Evolutionary conservation across 2,329 filamentous ascomycete species (phyloP), one percentile per base, ranked within the genome.

Genomic region (Alternaria hordeiaustralica): DNA sequence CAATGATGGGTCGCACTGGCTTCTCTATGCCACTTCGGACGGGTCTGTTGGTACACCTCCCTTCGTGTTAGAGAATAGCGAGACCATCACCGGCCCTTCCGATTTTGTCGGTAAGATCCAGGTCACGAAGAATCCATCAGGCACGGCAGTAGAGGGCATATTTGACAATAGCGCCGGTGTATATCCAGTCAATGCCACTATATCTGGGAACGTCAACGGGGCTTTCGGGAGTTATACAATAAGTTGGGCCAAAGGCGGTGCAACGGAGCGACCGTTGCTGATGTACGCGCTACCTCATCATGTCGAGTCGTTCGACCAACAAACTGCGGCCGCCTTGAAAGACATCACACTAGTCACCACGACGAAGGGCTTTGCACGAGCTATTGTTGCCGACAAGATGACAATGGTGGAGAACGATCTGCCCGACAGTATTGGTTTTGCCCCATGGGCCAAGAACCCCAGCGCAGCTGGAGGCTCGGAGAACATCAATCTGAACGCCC

Each of bases 231-330:
- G 85, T 11, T 99, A 98, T 78, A 89, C 83, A 0, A 87, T 98
- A 55, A 80, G 82, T 0, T 98, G 92, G 84, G 80, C 82, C 20
- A 96, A 93, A 74, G 86, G 82, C 1, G 96, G 95, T 6, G 83
- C 90, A 28, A 46, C 62, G 13, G 63, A 53, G 33, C 66, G 87
- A 36, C 86, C 84, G 3, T 83, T 97, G 47, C 84, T 96, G 67
- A 96, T 97, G 91, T 98, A 92, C 77, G 94, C 94, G 18, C 83
- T 99, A 55, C 93, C 95, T 43, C 96, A 99, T 79, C 96, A 98
- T 67, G 78, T 92, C 2, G 84, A 89, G 45, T 93, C 92, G 0
- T 96, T 98, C 68, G 88, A 93, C 69, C 68, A 78, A 3, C 78
- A 79, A 5, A 89, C 88, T 3, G 81, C 84, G 33, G 84, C 84